Percentiles rank a stretch among this genome's conserved stretches.
Evolutionary conservation across 305 asterid genomes (phyloP).

Genomic region (Coffea humblotiana): DNA sequence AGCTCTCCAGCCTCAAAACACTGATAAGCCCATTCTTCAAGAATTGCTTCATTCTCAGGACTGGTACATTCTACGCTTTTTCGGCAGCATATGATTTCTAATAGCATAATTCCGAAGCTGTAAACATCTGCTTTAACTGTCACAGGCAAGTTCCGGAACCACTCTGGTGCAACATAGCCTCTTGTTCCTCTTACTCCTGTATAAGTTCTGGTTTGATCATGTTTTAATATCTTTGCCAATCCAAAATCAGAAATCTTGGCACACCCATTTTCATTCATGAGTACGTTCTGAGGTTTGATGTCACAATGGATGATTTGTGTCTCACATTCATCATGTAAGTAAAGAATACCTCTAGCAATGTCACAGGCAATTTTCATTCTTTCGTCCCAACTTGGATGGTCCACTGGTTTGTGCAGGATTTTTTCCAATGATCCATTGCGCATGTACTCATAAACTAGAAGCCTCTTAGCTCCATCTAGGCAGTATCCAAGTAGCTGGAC

Average conservation of each 20-base stretch:
- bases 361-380: slow-evolving; percentile 33
- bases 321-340: slow-evolving; percentile 54
- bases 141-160: slow-evolving; percentile 38
- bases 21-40: slow-evolving; percentile 41
- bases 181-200: slow-evolving; percentile 48
- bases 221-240: slow-evolving; percentile 46
- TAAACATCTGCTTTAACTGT: slow-evolving; percentile 52
- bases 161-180: slow-evolving; percentile 60
- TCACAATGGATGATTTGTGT: slow-evolving; percentile 50
- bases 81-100: slow-evolving; percentile 42
- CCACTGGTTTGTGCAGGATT: slow-evolving; percentile 22
- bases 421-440: slow-evolving; percentile 46
- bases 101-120: slow-evolving; percentile 48
- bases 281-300: slow-evolving; percentile 53
- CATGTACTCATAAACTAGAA: slow-evolving; percentile 51
- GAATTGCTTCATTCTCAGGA: slow-evolving; percentile 41
- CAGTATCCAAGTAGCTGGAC: too few species aligned
- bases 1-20: slow-evolving; percentile 31
- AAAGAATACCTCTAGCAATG: slow-evolving; percentile 45
- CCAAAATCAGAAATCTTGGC: slow-evolving; percentile 55
- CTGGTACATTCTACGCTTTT: slow-evolving; percentile 33
- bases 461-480: slow-evolving; percentile 19
- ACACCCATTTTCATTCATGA: slow-evolving; percentile 36
- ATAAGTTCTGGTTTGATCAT: slow-evolving; percentile 43
- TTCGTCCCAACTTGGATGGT: slow-evolving; percentile 32